Conservation (phyloP, 768 basidiomycete genomes). For the Scleroderma citrinum region DNA sequence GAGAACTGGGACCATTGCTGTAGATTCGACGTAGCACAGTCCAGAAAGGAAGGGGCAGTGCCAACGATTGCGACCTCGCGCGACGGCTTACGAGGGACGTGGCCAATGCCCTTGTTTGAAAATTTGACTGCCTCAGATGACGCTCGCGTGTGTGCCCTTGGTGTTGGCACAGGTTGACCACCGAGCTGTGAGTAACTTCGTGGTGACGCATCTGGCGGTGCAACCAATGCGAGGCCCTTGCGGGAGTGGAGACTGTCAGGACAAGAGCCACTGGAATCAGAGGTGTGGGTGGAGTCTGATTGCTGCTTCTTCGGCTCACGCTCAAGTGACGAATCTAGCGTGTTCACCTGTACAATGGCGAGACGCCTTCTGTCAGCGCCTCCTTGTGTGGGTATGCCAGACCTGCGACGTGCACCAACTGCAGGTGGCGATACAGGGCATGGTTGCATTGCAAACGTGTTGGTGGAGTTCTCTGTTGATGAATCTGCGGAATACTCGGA, state of each 20-base stretch:
- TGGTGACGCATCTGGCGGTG: constrained; percentile 63
- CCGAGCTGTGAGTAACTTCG: constrained; percentile 32
- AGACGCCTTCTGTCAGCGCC: constrained; percentile 60
- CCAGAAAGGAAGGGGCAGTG: constrained; percentile 29
- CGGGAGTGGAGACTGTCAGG: constrained; percentile 31
- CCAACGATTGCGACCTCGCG: constrained; percentile 51
- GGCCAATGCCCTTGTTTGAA: constrained; percentile 27
- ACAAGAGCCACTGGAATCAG: constrained; percentile 24
- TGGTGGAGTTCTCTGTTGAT: constrained; percentile 13
- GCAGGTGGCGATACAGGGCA: constrained; percentile 22
- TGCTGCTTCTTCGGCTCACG: constrained; percentile 22
- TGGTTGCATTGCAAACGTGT: constrained; percentile 13
- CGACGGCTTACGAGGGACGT: constrained; percentile 39
- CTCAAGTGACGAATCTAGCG: constrained; percentile 13
- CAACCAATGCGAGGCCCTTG: constrained; percentile 58
- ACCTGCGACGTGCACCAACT: constrained; percentile 34
- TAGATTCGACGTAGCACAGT: constrained; percentile 20
- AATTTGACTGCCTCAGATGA: constrained; percentile 39
- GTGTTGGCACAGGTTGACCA: constrained; percentile 3
- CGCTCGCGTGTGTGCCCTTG: constrained; percentile 37
- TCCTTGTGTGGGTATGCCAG: constrained; percentile 52
- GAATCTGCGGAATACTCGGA: constrained; percentile 51
- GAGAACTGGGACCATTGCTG: constrained; percentile 24
- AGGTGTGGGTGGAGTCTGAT: constrained; percentile 8
- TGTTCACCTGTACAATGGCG: constrained; percentile 56